Percentiles rank a stretch among this genome's conserved stretches.
These are phyloP conservation scores for Piper betle DNA, from an alignment of 164 flowering plant species.

Conservation along the genomic window DNA sequence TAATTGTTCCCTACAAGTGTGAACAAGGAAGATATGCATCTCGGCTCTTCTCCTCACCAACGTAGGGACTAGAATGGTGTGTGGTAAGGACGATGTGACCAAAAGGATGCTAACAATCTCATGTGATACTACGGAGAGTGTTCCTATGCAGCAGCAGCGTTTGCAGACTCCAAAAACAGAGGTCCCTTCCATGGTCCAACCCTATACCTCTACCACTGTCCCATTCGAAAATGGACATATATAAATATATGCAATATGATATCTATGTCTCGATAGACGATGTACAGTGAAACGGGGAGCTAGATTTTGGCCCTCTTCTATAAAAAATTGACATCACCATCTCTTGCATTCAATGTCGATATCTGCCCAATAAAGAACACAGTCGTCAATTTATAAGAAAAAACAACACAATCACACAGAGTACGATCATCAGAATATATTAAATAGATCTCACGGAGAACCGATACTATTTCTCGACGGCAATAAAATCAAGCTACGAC, in stretches of 20 bases:
- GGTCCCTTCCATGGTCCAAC: neutral
- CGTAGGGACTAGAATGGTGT: neutral
- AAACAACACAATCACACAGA: neutral
- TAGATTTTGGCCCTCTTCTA: conserved; percentile 6
- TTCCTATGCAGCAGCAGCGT: neutral
- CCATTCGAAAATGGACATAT: too few relatives aligned
- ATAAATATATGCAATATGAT: neutral
- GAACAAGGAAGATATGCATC: too few relatives aligned
- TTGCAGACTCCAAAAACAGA: conserved; percentile 3
- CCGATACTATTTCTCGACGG: neutral
- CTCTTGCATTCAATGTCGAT: neutral
- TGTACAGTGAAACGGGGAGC: conserved; percentile 7
- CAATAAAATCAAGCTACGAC: too few relatives aligned
- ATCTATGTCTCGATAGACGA: conserved; percentile 5
- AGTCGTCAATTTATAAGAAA: neutral
- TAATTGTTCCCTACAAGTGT: too few relatives aligned
- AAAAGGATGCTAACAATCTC: neutral
- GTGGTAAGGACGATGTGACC: conserved; percentile 4
- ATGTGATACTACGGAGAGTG: conserved; percentile 8
- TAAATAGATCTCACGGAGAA: neutral
- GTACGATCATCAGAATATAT: neutral
- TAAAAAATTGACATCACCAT: neutral
- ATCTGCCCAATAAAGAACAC: neutral
- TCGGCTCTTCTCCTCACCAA: too few relatives aligned
- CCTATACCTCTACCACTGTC: too few relatives aligned